Base-by-base conservation (phyloP, 129 eudicot genomes). In the Saposhnikovia divaricata region DNA sequence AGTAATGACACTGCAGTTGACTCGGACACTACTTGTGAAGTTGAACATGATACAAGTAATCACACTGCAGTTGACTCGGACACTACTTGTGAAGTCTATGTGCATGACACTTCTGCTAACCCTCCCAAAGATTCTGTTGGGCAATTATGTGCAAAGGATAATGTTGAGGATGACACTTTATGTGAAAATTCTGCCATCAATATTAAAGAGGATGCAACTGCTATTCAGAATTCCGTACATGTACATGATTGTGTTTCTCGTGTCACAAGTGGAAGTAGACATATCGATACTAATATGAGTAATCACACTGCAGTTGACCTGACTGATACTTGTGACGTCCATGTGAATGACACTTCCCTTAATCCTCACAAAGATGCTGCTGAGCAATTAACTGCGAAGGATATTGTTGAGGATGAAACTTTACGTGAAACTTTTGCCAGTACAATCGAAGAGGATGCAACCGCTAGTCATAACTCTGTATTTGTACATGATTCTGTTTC, bases 351-450 rank as follows among this genome's bases (percentile, higher is more conserved):
- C 9, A n/a, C 53, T 74, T 11, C 15, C n/a, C 16, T 23, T 15
- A 43, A 23, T 40, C 51, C 53, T 7, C 27, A 25, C 31, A 18
- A n/a, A 23, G 57, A 74, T 43, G 28, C 77, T 74, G 57, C 43
- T 23, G 57, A 43, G 39, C 39, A 23, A 23, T 23, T 42, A 43
- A 43, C 31, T 44, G 21, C 57, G 23, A 74, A 44, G 37, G 25
- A 74, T 74, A 44, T 28, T 43, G 77, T 25, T 11, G 15, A 44
- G 14, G 34, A 73, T 76, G 83, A 40, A 61, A 37, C 81, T 28
- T 70, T 61, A 31, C 74, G 74, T 46, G 76, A 78, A 44, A 45
- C 74, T 79, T 51, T 68, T 80, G 28, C 43, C n/a, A 74, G 61
- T 10, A 31, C 48, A 47, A 4, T 46, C 19, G 77, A 40, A 14